Percentiles rank a stretch among this genome's conserved stretches.
These are phyloP conservation scores for Bipolaris sorokiniana DNA, from an alignment of 2,329 filamentous ascomycete genomes.

Conservation along the genomic window DNA sequence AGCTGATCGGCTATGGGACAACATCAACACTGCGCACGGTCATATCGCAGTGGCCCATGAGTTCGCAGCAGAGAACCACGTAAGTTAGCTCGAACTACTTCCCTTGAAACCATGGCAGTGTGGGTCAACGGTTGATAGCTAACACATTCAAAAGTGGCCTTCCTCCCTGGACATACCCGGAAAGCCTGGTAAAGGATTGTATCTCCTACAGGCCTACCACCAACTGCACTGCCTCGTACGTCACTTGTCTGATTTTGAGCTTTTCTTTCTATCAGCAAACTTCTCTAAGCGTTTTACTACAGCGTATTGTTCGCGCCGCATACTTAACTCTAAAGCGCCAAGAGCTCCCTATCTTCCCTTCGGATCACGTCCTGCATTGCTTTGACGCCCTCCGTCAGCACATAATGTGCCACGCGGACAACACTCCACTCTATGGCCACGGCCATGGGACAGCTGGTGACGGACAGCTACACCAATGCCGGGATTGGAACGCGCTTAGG, in stretches of 20 bases:
- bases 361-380: conserved; percentile 19
- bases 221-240: conserved; percentile 27
- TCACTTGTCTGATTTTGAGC: not conserved
- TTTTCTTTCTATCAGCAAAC: not conserved
- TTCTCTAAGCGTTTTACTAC: not conserved
- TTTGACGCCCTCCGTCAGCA: conserved; percentile 24
- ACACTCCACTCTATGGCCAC: conserved; percentile 23
- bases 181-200: conserved; percentile 14
- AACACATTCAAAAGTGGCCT: conserved; percentile 5
- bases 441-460: conserved; percentile 23
- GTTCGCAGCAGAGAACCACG: conserved; percentile 24
- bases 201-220: conserved; percentile 28
- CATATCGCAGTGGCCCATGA: conserved; percentile 35
- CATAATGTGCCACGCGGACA: conserved; percentile 29
- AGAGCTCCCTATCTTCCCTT: conserved; percentile 9
- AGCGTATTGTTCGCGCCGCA: conserved; percentile 11
- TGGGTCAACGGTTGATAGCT: not conserved
- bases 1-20: conserved; percentile 31
- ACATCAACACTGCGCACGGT: conserved; percentile 34
- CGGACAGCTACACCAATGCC: conserved; percentile 23
- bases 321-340: conserved; percentile 5
- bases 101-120: not conserved
- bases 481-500: conserved; percentile 21
- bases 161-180: conserved; percentile 10
- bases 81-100: conserved; percentile 8